Evolutionary conservation across 768 basidiomycete genomes (phyloP).

Genomic region (Tricholoma hemisulphureum): DNA sequence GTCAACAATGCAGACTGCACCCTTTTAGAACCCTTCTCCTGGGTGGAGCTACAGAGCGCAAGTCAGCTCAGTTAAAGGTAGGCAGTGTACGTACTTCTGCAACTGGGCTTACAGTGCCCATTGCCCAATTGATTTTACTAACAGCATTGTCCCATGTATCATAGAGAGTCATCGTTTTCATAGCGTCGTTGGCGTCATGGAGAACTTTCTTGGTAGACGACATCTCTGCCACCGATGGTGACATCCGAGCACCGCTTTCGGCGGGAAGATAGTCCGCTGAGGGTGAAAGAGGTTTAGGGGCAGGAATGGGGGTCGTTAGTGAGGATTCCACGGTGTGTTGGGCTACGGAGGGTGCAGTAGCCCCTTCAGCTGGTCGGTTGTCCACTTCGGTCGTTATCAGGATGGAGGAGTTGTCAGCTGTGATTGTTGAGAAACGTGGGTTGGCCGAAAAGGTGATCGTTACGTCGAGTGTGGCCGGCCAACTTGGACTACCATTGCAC

Average conservation of each 20-base stretch:
- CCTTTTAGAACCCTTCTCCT: no score
- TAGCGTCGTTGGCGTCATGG: no score
- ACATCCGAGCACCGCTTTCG: not conserved
- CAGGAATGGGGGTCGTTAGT: no score
- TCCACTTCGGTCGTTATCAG: no score
- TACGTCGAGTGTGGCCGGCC: not conserved
- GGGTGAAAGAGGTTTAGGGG: not conserved
- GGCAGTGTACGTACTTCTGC: not conserved
- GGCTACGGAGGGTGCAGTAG: no score
- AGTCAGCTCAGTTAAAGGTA: not conserved
- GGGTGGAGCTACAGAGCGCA: not conserved
- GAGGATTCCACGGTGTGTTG: no score
- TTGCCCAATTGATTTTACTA: no score
- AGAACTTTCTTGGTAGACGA: not conserved
- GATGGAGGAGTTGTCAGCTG: not conserved
- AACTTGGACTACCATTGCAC: not conserved
- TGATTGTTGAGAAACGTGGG: not conserved
- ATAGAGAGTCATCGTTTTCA: no score
- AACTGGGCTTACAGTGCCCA: not conserved
- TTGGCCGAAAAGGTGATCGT: not conserved
- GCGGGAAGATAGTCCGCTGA: not conserved
- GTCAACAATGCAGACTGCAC: no score
- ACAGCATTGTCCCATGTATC: no score
- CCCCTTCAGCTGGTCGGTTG: no score
- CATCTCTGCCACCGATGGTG: not conserved